Base-by-base conservation (phyloP, 345 rosid species). In the Acer saccharum region DNA sequence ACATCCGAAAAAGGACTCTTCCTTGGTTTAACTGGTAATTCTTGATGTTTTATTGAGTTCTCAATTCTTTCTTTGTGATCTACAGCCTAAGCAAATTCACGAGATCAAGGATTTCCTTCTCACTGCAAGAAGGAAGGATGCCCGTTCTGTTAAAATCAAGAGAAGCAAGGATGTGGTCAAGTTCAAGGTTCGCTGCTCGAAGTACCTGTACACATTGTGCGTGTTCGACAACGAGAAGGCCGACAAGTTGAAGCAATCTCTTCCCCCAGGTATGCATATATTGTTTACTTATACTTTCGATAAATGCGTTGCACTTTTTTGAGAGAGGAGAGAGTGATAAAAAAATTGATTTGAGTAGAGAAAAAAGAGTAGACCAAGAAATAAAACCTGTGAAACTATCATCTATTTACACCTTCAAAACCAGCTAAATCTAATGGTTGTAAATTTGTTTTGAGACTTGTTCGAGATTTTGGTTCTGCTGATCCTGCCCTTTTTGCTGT, bases 81-180 rank as follows among this genome's bases (percentile, higher is more conserved):
- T 64, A 74, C 68, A 89, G 94, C 94, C 94, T 2, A 88, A 89
- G 88, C 90, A 89, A 83, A 89, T 89, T 66, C 88, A 83, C 0
- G 94, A 90, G 69, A 89, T 90, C 79, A 89, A 87, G 83, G 94
- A 90, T 77, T 90, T 88, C 78, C 94, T 90, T 69, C 80, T 88
- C 46, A 87, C 94, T 0, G 94, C 89, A 4, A 89, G 94, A 78
- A 89, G 94, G 86, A 89, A 90, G 83, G 92, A 90, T 80, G 94
- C 94, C 8, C 89, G 88, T 76, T 87, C 91, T 0, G 92, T 89
- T 81, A 90, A 88, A 80, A 89, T 89, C 63, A 90, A 90, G 90
- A 89, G 86, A 85, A 84, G 89, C 82, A 90, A 69, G 63, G 90
- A 89, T 76, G 87, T 83, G 9, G 92, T 88, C 18, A 90, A 88